phyloP scores from a whole-genome alignment of 352 stramenopile genomes.

The Pythium phragmiticola region DNA sequence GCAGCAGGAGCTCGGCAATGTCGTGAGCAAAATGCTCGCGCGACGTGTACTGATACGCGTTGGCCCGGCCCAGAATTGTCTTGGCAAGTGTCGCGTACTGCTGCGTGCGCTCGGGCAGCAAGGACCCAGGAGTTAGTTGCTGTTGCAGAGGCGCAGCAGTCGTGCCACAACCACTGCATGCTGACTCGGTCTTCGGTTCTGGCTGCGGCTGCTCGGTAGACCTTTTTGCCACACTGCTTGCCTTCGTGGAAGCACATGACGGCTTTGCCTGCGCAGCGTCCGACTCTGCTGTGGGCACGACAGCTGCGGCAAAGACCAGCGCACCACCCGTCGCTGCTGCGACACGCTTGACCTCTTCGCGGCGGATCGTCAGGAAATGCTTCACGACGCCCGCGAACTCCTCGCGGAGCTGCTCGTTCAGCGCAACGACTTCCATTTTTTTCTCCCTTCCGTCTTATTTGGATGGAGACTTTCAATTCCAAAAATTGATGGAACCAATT shows the following conservation, averaged over 20 bases:
- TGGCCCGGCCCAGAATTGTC: conserved; percentile 15
- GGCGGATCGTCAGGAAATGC: conserved; percentile 37
- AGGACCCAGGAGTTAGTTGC: background rate
- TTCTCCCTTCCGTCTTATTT: background rate
- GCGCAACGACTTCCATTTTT: conserved; percentile 59
- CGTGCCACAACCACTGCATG: background rate
- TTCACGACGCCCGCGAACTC: conserved; percentile 63
- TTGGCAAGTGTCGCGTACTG: conserved; percentile 17
- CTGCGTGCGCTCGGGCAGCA: conserved; percentile 13
- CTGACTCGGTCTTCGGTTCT: background rate
- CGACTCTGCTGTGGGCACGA: background rate
- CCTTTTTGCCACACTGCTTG: background rate
- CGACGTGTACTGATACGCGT: conserved; percentile 54
- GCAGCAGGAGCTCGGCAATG: conserved; percentile 39
- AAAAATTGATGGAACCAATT: background rate
- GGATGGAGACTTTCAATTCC: background rate
- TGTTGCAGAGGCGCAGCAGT: background rate
- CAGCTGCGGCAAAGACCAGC: background rate
- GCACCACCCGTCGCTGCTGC: background rate
- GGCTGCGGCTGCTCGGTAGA: background rate
- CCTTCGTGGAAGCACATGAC: background rate
- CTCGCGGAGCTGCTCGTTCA: conserved; percentile 67
- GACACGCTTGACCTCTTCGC: conserved; percentile 16
- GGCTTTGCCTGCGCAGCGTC: background rate
- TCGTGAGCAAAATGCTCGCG: conserved; percentile 51